Conservation (phyloP, 176 grass and related monocot species). For the Ensete glaucum region DNA sequence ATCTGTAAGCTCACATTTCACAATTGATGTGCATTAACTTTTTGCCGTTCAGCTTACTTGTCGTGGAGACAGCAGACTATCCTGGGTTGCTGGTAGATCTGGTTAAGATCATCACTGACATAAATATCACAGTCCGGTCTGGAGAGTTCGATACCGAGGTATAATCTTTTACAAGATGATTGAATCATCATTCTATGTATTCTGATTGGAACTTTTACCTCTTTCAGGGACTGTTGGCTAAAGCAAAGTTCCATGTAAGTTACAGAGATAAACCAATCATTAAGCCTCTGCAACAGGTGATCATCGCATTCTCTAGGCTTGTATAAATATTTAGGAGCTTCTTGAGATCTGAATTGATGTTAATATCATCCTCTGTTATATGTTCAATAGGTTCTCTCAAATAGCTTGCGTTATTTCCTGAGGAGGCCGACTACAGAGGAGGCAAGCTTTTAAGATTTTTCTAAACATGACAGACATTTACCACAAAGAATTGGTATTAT, state of each 20-base stretch:
- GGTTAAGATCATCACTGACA: slow-evolving; percentile 75
- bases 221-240: slow-evolving; percentile 72
- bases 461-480: background rate
- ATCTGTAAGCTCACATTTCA: background rate
- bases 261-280: slow-evolving; percentile 59
- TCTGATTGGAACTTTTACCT: slow-evolving; percentile 20
- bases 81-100: slow-evolving; percentile 88
- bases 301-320: too few species aligned
- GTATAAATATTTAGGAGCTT: too few species aligned
- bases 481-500: background rate
- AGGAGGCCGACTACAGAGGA: slow-evolving; percentile 86
- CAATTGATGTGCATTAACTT: background rate
- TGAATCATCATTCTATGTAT: background rate
- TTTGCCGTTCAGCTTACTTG: slow-evolving; percentile 58
- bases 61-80: slow-evolving; percentile 78
- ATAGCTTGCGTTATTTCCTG: slow-evolving; percentile 94
- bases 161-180: background rate
- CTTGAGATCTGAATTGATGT: background rate
- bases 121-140: slow-evolving; percentile 69
- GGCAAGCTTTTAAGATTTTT: slow-evolving; percentile 46
- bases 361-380: background rate
- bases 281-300: slow-evolving; percentile 67
- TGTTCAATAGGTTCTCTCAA: slow-evolving; percentile 55
- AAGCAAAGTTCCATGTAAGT: slow-evolving; percentile 96
- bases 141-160: slow-evolving; percentile 98